Percentiles rank a stretch among this genome's conserved stretches.
Evolutionary conservation across 2,329 filamentous ascomycete species (phyloP).

Genomic region (Gaeumannomyces sp.): DNA sequence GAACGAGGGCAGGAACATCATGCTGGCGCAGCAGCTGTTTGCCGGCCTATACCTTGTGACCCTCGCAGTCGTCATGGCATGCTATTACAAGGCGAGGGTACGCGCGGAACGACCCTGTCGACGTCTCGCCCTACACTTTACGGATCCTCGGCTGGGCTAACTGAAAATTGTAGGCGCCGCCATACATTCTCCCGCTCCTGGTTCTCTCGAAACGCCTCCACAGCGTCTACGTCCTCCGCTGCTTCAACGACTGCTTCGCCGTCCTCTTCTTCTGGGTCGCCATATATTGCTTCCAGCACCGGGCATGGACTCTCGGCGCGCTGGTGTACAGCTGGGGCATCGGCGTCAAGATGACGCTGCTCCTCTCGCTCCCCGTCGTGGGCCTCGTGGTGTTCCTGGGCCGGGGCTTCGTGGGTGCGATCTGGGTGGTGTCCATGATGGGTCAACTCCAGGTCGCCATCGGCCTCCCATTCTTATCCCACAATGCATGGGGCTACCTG

Average conservation of each 20-base stretch:
- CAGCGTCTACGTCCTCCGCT: slow-evolving; percentile 84
- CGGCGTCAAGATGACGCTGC: slow-evolving; percentile 90
- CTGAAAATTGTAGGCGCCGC: slow-evolving; percentile 56
- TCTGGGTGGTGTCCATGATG: slow-evolving; percentile 67
- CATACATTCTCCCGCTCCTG: slow-evolving; percentile 80
- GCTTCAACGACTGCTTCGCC: slow-evolving; percentile 95
- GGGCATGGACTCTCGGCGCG: slow-evolving; percentile 66
- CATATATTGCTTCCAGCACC: slow-evolving; percentile 71
- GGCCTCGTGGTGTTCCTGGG: slow-evolving; percentile 70
- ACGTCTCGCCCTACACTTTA: not conserved
- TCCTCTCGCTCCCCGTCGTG: slow-evolving; percentile 77
- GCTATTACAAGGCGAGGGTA: slow-evolving; percentile 70
- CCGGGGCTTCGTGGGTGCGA: slow-evolving; percentile 56
- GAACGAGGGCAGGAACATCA: slow-evolving; percentile 66
- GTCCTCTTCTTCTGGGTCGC: slow-evolving; percentile 75
- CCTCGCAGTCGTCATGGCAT: slow-evolving; percentile 70
- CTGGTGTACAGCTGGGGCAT: slow-evolving; percentile 71
- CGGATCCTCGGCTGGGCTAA: not conserved
- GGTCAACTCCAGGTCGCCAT: slow-evolving; percentile 68
- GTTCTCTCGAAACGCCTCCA: slow-evolving; percentile 88
- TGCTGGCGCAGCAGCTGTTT: slow-evolving; percentile 79
- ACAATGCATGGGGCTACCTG: slow-evolving; percentile 65
- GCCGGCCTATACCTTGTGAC: slow-evolving; percentile 70
- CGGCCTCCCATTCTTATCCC: slow-evolving; percentile 60
- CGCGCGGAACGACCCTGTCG: not conserved